These are phyloP conservation scores for Nigrospora osmanthi DNA, from an alignment of 2,329 filamentous ascomycete genomes.

Conservation along the genomic window DNA sequence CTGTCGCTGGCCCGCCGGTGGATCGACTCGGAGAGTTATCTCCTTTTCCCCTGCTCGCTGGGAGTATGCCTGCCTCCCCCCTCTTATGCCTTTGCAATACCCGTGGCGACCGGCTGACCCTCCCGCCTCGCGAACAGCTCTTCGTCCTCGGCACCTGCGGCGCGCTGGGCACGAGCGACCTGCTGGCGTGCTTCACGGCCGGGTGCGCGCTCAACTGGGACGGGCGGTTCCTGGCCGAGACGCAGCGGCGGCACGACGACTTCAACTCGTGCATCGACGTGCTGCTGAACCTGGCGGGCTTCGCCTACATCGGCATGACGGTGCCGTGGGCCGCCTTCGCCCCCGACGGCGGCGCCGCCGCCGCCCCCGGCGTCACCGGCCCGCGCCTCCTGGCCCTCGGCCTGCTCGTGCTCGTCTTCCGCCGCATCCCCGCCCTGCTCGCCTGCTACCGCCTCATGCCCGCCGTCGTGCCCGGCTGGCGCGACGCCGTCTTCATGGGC, in stretches of 20 bases:
- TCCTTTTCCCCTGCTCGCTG: conserved; percentile 42
- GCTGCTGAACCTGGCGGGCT: conserved; percentile 15
- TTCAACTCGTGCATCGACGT: conserved; percentile 41
- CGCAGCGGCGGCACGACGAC: conserved; percentile 48
- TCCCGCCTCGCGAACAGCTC: conserved; percentile 25
- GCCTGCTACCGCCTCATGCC: conserved; percentile 7
- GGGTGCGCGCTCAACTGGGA: conserved; percentile 56
- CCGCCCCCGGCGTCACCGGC: conserved; percentile 1
- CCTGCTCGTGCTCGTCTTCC: conserved; percentile 9
- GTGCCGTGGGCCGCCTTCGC: conserved; percentile 11
- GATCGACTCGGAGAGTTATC: conserved; percentile 47
- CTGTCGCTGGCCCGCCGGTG: conserved; percentile 37
- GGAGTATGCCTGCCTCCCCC: conserved; percentile 22
- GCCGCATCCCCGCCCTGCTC: conserved; percentile 12
- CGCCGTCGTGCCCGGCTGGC: conserved; percentile 6
- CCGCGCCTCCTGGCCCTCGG: conserved; percentile 10
- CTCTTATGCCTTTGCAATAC: too few relatives aligned
- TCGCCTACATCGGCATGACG: conserved; percentile 15
- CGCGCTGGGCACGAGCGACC: conserved; percentile 49
- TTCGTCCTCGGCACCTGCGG: conserved; percentile 52
- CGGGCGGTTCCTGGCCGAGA: conserved; percentile 48
- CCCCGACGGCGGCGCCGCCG: not conserved
- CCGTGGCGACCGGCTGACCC: too few relatives aligned
- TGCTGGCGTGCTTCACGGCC: conserved; percentile 53
- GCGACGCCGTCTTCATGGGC: conserved; percentile 16